Evolutionary conservation across 2,329 filamentous ascomycete genomes (phyloP).

Genomic region (Thermomyces lanuginosus): DNA sequence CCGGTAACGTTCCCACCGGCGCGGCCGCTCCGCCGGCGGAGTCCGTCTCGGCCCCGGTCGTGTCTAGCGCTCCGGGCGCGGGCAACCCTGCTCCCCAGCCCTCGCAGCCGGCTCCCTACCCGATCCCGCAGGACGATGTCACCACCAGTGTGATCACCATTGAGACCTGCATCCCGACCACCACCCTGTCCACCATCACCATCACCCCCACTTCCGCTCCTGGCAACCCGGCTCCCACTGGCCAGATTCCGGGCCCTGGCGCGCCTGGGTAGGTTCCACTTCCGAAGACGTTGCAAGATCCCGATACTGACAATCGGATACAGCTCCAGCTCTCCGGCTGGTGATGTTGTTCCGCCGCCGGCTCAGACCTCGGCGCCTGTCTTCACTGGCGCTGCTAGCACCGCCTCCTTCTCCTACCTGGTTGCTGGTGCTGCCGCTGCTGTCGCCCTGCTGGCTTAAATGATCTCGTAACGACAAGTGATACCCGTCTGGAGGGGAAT

Average conservation of each 20-base stretch:
- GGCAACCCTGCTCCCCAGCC: slow-evolving; percentile 5
- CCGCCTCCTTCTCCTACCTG: slow-evolving; percentile 14
- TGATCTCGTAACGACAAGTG: slow-evolving; percentile 14
- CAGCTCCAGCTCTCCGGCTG: slow-evolving; percentile 10
- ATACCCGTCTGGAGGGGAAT: slow-evolving; percentile 11
- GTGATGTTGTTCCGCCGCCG: no score
- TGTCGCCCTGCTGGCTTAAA: slow-evolving; percentile 20
- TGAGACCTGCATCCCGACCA: slow-evolving; percentile 18
- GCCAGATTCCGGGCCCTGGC: slow-evolving; percentile 9
- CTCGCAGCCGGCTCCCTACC: slow-evolving; percentile 3
- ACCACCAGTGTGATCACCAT: slow-evolving; percentile 14
- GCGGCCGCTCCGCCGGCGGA: no score
- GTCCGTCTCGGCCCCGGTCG: no score
- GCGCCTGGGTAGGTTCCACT: slow-evolving; percentile 2
- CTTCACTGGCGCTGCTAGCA: slow-evolving; percentile 17
- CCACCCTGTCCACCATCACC: slow-evolving; percentile 17
- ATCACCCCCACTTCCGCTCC: slow-evolving; percentile 6
- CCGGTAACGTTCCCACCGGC: no score
- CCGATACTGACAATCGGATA: slow-evolving; percentile 1
- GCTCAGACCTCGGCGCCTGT: no score
- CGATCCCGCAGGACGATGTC: slow-evolving; percentile 3
- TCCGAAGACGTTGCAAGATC: not conserved
- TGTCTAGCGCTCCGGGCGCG: slow-evolving; percentile 7
- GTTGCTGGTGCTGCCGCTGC: slow-evolving; percentile 18
- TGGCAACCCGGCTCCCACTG: slow-evolving; percentile 7